Base-by-base conservation (phyloP, 2,329 filamentous ascomycete species). In the Teratosphaeria viscida region DNA sequence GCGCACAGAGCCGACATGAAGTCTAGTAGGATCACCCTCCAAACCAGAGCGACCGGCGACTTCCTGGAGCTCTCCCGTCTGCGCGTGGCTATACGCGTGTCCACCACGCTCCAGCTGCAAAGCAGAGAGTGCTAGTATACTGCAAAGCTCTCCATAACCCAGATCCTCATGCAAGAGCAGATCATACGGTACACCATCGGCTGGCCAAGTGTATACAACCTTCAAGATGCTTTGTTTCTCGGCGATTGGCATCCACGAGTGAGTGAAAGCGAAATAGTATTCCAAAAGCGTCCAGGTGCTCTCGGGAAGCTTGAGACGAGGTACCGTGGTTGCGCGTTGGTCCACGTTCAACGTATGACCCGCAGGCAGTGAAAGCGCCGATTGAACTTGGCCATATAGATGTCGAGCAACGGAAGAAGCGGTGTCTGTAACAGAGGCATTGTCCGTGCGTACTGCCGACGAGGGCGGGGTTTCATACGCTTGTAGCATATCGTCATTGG, bases 211-310 rank as follows among this genome's bases (percentile, higher is more conserved):
- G 66, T 84, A 84, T n/a, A 79, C 81, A 3, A 78, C 74, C 29
- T 80, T 80, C 34, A 86, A 75, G 4, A 89, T 75, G 52, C 81
- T 79, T 55, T 86, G 81, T 62, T 85, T 87, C 63, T 90, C 85
- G 11, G 87, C 77, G 29, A 92, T 84, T 0, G 88, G 88, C 29
- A 92, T 79, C 88, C 88, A 92, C 57, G 82, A 84, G 69, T 91
- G 86, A 0, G 85, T 89, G 65, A 89, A 89, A 1, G 86, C 82
- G 61, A 89, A 88, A 69, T 90, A 91, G 4, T 87, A 79, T 64
- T 90, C 86, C 47, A 91, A 74, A 3, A 91, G 77, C 2, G 80
- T 77, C 76, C 78, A 85, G 68, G 79, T 82, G 66, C 82, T 80
- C 16, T 71, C 67, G 16, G 80, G 84, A 0, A 87, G 73, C 49